These are phyloP conservation scores for Tulasnella calospora DNA, from an alignment of 768 basidiomycete genomes.

Conservation along the genomic window DNA sequence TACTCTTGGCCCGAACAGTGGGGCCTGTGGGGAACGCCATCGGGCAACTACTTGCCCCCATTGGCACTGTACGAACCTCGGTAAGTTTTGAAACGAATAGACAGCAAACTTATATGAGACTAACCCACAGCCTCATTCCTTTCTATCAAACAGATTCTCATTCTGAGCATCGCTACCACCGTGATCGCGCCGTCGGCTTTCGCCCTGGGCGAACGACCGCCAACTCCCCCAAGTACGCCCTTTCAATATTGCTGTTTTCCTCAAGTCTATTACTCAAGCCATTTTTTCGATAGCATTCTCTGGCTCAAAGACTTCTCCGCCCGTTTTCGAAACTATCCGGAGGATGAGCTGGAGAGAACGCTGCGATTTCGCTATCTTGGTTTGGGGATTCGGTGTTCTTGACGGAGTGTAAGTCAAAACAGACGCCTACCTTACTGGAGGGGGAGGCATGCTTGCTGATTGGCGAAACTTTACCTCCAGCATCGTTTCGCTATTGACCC, in stretches of 20 bases:
- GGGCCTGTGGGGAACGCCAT: constrained; percentile 74
- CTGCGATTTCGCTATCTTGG: constrained; percentile 60
- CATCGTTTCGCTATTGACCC: constrained; percentile 57
- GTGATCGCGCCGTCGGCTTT: constrained; percentile 55
- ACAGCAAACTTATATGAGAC: constrained; percentile 35
- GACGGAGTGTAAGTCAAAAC: constrained; percentile 52
- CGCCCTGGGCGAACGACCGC: constrained; percentile 57
- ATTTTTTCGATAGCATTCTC: constrained; percentile 30
- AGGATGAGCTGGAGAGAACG: constrained; percentile 62
- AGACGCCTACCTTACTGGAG: too few species aligned
- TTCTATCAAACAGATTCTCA: constrained; percentile 22
- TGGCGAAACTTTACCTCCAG: constrained; percentile 36
- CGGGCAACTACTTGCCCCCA: constrained; percentile 66
- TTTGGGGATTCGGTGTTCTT: constrained; percentile 57
- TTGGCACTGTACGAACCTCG: constrained; percentile 52
- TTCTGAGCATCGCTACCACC: constrained; percentile 69
- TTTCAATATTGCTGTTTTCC: background rate
- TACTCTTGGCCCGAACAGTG: constrained; percentile 36
- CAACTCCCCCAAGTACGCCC: constrained; percentile 68
- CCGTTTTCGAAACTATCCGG: constrained; percentile 28
- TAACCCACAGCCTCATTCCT: constrained; percentile 32
- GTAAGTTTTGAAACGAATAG: constrained; percentile 38
- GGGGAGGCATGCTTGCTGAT: too few species aligned
- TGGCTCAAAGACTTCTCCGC: constrained; percentile 30
- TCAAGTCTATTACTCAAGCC: background rate